Base-by-base conservation (phyloP, 768 basidiomycete species). In the Pluteus cervinus region DNA sequence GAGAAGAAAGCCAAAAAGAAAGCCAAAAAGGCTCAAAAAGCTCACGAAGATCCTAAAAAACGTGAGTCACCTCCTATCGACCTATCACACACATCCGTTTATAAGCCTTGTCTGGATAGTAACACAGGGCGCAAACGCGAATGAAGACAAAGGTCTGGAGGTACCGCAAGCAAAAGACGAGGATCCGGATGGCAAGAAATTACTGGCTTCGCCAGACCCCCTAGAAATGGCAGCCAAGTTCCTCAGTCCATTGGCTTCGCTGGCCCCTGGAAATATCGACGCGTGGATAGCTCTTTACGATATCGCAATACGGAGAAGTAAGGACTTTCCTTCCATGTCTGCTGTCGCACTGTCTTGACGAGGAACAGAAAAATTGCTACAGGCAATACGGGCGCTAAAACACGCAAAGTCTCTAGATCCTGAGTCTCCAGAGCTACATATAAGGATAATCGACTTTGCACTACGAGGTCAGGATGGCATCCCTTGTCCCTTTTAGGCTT, bases 1-100 rank as follows among this genome's bases (percentile, higher is more conserved):
- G 81, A 80, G 59, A 87, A 86, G 57, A 87, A 88, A 54, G 84
- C 84, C 0, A 81, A 81, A 55, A 88, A 87, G 60, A 90, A 86
- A 57, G 86, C 86, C 9, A 90, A 88, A 61, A 90, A 87, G 56
- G 71, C 81, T 1, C 68, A 69, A 44, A 85, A 79, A 50, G 65
- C 65, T 0, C 68, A 75, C 43, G 84, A 83, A 36, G 82, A 85
- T 30, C 60, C 60, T 39, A 86, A 86, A 60, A 88, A 88, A 66
- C 68, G 86, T 86, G 47, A 36, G 54, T 47, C 32, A 24, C 15
- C 29, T 37, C 14, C 16, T 18, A 42, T 40, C 34, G 7, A 20
- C 5, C 22, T 22, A 17, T n/a, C 16, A 39, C 6, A 14, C 20
- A 34, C 12, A 26, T 12, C n/a, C 22, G 9, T 35, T 15, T 21